Conservation (phyloP, 2,329 filamentous ascomycete species). For the Penicillium sp. region DNA sequence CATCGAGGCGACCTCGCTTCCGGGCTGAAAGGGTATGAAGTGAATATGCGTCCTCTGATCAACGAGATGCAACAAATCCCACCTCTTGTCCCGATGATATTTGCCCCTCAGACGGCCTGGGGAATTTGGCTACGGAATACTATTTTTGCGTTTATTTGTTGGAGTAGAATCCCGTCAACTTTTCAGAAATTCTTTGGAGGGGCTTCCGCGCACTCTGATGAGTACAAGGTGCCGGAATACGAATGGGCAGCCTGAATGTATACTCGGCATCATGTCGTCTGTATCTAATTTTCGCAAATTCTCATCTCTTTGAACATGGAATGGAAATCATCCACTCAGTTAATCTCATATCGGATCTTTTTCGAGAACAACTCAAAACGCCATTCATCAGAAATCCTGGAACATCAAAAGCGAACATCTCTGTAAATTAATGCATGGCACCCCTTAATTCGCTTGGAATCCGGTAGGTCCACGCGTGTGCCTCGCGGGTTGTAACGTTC, state of each 20-base stretch:
- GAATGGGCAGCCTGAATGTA: conserved; percentile 22
- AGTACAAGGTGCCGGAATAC: conserved; percentile 42
- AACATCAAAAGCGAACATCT: not conserved
- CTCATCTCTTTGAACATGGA: not conserved
- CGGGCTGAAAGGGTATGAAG: conserved; percentile 38
- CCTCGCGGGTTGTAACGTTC: conserved; percentile 23
- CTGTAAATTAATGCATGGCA: not conserved
- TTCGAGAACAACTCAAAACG: too few species aligned
- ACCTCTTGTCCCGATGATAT: conserved; percentile 33
- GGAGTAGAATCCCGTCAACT: conserved; percentile 34
- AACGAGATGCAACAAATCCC: conserved; percentile 34
- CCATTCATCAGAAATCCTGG: too few species aligned
- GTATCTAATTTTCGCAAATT: not conserved
- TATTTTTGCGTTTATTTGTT: conserved; percentile 42
- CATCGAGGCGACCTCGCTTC: conserved; percentile 31
- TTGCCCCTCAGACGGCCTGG: conserved; percentile 49
- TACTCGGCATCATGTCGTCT: not conserved
- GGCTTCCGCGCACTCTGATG: conserved; percentile 32
- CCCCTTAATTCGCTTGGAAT: not conserved
- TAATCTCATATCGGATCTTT: too few species aligned
- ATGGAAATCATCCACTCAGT: not conserved
- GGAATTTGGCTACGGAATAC: conserved; percentile 48
- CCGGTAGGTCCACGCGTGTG: not conserved
- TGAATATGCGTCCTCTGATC: conserved; percentile 38
- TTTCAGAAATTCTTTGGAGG: conserved; percentile 32